These are phyloP conservation scores for Plasmodium knowlesi DNA, from an alignment of 169 alveolate species.

Conservation along the genomic window DNA sequence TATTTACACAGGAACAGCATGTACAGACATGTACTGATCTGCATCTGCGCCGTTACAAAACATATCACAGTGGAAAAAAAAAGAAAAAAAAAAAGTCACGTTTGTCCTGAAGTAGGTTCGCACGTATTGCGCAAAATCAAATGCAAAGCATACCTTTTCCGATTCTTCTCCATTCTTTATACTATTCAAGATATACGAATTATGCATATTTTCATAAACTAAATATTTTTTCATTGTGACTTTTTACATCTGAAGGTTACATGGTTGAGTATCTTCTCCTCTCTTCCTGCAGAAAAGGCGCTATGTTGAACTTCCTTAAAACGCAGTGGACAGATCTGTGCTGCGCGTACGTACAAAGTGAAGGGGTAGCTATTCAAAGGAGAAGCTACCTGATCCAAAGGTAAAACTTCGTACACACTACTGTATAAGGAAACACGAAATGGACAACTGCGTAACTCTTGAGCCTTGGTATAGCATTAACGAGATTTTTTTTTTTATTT, in stretches of 20 bases:
- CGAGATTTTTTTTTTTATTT: not conserved
- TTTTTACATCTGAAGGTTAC: not conserved
- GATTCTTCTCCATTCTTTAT: constrained; percentile 75
- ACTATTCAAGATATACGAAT: constrained; percentile 68
- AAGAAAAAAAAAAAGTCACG: not conserved
- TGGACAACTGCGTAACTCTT: not conserved
- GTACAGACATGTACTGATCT: not conserved
- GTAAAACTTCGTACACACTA: not conserved
- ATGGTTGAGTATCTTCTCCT: not conserved
- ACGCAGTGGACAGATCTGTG: not conserved
- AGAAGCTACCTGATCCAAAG: not conserved
- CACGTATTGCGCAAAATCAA: not conserved
- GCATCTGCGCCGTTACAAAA: not conserved
- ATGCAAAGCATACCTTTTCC: constrained; percentile 42
- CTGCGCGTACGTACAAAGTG: not conserved
- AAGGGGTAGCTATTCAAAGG: not conserved
- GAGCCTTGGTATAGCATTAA: not conserved
- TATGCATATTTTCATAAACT: constrained; percentile 43
- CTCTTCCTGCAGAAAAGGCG: not conserved
- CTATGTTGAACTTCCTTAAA: not conserved
- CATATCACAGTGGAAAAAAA: not conserved
- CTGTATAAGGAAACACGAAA: not conserved
- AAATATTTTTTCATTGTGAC: constrained; percentile 65
- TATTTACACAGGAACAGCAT: not conserved
- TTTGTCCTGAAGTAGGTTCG: not conserved